These are phyloP conservation scores for Solanum corneliomulleri DNA, from an alignment of 257 asterid species.

Conservation along the genomic window DNA sequence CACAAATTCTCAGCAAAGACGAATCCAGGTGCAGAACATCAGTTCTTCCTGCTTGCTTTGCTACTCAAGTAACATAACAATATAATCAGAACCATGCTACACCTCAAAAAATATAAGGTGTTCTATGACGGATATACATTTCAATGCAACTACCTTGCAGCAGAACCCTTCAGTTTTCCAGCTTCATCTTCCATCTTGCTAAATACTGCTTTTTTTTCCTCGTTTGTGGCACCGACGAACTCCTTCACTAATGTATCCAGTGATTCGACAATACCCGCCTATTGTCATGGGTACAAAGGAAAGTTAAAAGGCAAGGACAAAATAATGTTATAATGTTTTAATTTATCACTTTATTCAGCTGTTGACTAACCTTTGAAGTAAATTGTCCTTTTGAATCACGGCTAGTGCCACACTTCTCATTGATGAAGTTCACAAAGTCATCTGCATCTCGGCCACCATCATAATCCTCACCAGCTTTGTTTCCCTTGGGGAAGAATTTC, in stretches of 20 bases:
- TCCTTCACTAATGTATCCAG: slow-evolving; percentile 67
- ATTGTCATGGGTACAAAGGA: slow-evolving; percentile 1
- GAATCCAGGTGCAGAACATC: background rate
- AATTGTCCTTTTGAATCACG: slow-evolving; percentile 79
- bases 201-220: slow-evolving; percentile 46
- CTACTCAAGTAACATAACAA: background rate
- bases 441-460: slow-evolving; percentile 58
- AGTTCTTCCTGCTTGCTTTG: background rate
- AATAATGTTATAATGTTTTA: background rate
- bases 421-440: slow-evolving; percentile 73
- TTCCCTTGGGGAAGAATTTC: slow-evolving; percentile 89
- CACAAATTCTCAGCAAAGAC: background rate
- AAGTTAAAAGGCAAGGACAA: background rate
- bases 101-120: background rate
- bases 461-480: slow-evolving; percentile 91
- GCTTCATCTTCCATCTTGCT: slow-evolving; percentile 67
- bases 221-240: slow-evolving; percentile 42
- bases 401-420: slow-evolving; percentile 78
- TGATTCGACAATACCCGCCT: slow-evolving; percentile 78
- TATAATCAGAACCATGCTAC: background rate
- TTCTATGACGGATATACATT: background rate
- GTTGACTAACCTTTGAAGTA: slow-evolving; percentile 52
- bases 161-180: slow-evolving; percentile 54
- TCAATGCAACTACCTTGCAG: slow-evolving; percentile 43
- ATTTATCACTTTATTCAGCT: background rate